Evolutionary conservation across 352 stramenopile species (phyloP).

Genomic region (Phytopythium litorale): DNA sequence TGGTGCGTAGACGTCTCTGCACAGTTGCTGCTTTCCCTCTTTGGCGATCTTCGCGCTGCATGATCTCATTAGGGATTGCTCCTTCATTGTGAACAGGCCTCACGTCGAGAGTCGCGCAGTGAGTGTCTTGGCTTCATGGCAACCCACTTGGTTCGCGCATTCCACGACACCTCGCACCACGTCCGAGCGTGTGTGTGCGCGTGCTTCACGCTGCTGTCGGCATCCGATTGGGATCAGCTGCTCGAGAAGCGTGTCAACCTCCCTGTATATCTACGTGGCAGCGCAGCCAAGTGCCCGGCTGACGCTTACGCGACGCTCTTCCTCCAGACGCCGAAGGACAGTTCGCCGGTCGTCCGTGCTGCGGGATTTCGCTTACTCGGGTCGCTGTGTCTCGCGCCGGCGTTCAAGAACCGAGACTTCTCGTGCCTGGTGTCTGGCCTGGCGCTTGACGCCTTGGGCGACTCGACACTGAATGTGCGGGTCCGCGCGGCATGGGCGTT

Average conservation of each 20-base stretch:
- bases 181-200: constrained; percentile 84
- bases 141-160: constrained; percentile 75
- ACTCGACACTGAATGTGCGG: constrained; percentile 83
- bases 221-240: constrained; percentile 61
- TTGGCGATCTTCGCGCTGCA: background rate
- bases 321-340: constrained; percentile 72
- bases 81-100: background rate
- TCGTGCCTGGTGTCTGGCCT: constrained; percentile 53
- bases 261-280: constrained; percentile 1
- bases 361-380: constrained; percentile 76
- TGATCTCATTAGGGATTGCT: background rate
- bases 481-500: constrained; percentile 81
- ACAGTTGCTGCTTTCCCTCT: background rate
- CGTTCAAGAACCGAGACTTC: constrained; percentile 76
- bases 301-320: constrained; percentile 72
- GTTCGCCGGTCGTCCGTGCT: constrained; percentile 73
- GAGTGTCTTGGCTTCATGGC: constrained; percentile 76
- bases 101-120: constrained; percentile 22
- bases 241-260: constrained; percentile 19
- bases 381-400: constrained; percentile 62
- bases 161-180: constrained; percentile 84
- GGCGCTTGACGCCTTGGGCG: constrained; percentile 58
- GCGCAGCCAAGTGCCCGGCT: background rate
- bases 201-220: constrained; percentile 79
- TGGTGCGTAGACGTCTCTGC: background rate